Conservation (phyloP, 257 asterid genomes). For the Thymus mandschuricus region DNA sequence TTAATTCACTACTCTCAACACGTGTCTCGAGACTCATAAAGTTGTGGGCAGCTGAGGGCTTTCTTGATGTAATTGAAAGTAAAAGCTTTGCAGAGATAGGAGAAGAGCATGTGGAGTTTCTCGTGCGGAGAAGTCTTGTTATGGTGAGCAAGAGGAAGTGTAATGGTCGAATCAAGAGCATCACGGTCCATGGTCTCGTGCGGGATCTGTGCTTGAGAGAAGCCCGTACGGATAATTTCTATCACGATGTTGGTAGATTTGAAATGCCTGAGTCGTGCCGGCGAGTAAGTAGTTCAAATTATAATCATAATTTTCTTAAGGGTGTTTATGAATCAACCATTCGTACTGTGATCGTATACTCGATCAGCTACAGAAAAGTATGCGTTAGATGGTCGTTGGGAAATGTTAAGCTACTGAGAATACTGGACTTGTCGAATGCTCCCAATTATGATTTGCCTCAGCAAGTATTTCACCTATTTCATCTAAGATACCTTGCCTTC, state of each 20-base stretch:
- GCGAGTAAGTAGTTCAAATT: neutral
- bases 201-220: neutral
- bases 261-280: neutral
- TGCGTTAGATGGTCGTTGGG: no score
- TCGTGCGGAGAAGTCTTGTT: neutral
- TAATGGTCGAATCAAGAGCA: neutral
- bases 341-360: neutral
- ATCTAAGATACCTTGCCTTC: constrained; percentile 21
- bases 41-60: constrained; percentile 6
- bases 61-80: neutral
- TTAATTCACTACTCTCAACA: no score
- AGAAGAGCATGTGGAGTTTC: neutral
- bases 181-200: neutral
- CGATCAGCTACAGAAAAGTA: no score
- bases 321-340: neutral
- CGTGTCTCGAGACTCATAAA: neutral
- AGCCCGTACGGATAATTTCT: neutral
- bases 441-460: neutral
- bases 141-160: neutral
- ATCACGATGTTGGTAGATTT: no score
- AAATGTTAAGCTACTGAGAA: neutral
- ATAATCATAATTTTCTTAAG: no score
- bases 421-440: neutral
- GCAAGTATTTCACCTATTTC: neutral
- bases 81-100: neutral